Conservation (phyloP, 1,284 basidiomycete genomes). For the Chiua sp. region DNA sequence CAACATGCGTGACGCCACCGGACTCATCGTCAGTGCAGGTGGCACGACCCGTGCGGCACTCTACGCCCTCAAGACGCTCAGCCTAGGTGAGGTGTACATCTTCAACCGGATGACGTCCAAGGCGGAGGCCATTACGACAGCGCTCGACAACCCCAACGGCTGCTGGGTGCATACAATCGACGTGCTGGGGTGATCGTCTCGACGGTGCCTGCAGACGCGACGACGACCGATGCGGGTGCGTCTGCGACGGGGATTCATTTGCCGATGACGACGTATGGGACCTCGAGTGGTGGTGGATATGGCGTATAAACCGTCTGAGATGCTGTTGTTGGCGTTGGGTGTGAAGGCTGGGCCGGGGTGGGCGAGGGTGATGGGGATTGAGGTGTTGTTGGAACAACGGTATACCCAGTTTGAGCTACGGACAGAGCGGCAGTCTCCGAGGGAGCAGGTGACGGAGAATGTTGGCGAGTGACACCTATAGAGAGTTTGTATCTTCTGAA, state of each 20-base stretch:
- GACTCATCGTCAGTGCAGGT: conserved; percentile 90
- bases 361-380: conserved; percentile 78
- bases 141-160: conserved; percentile 57
- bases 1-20: conserved; percentile 41
- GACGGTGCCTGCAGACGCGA: conserved; percentile 83
- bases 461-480: no score
- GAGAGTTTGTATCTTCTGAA: no score
- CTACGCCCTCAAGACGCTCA: conserved; percentile 80
- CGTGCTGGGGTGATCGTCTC: conserved; percentile 78
- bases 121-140: conserved; percentile 68
- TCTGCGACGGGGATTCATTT: conserved; percentile 53
- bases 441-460: conserved; percentile 54
- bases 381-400: conserved; percentile 88
- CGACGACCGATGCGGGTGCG: conserved; percentile 43
- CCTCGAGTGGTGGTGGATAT: conserved; percentile 83
- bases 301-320: conserved; percentile 88
- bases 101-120: conserved; percentile 84
- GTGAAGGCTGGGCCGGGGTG: conserved; percentile 58
- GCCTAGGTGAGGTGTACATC: conserved; percentile 75
- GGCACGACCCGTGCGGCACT: conserved; percentile 93
- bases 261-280: conserved; percentile 56
- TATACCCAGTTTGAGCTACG: conserved; percentile 85
- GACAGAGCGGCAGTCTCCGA: conserved; percentile 72
- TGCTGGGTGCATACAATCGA: conserved; percentile 60
- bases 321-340: conserved; percentile 67